A percentile compares a stretch with the other conserved stretches of the same genome.
Conservation (phyloP, 106 monocot species). For the Acorus gramineus region DNA sequence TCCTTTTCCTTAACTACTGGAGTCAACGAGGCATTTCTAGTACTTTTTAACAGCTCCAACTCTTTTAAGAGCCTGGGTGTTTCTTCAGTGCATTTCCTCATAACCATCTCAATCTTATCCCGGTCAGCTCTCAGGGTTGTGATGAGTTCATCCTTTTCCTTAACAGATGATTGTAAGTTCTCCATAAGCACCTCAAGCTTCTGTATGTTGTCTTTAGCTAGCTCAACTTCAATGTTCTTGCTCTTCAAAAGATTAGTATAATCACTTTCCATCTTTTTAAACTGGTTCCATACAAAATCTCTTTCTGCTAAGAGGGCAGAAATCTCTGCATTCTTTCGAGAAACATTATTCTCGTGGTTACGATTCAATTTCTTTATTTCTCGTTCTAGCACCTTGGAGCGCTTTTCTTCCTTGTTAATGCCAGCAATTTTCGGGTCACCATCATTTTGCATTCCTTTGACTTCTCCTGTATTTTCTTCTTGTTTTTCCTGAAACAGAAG, state of each 20-base stretch:
- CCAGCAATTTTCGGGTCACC: background rate
- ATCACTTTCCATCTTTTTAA: constrained; percentile 59
- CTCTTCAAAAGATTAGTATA: constrained; percentile 7
- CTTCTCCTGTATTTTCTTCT: constrained; percentile 17
- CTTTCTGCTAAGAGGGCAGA: constrained; percentile 65
- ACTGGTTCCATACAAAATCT: constrained; percentile 80
- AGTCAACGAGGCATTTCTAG: too few relatives aligned
- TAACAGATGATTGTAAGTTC: too few relatives aligned
- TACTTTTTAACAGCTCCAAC: too few relatives aligned
- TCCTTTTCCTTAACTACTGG: too few relatives aligned
- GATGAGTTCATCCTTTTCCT: too few relatives aligned
- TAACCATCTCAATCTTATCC: too few relatives aligned
- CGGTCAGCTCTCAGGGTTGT: too few relatives aligned
- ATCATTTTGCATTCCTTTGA: constrained; percentile 3
- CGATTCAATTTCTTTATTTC: constrained; percentile 48
- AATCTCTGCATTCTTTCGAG: constrained; percentile 47
- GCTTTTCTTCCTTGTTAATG: constrained; percentile 7
- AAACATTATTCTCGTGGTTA: constrained; percentile 26
- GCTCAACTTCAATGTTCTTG: too few relatives aligned
- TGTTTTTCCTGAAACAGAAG: constrained; percentile 17
- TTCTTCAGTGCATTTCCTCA: too few relatives aligned
- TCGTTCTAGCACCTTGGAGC: constrained; percentile 4
- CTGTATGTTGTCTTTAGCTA: too few relatives aligned
- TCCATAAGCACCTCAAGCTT: too few relatives aligned
- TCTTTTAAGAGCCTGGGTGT: too few relatives aligned